Evolutionary conservation across 495 filamentous ascomycete species (phyloP), one percentile per base, ranked within the genome.

Genomic region (Echria macrotheca): DNA sequence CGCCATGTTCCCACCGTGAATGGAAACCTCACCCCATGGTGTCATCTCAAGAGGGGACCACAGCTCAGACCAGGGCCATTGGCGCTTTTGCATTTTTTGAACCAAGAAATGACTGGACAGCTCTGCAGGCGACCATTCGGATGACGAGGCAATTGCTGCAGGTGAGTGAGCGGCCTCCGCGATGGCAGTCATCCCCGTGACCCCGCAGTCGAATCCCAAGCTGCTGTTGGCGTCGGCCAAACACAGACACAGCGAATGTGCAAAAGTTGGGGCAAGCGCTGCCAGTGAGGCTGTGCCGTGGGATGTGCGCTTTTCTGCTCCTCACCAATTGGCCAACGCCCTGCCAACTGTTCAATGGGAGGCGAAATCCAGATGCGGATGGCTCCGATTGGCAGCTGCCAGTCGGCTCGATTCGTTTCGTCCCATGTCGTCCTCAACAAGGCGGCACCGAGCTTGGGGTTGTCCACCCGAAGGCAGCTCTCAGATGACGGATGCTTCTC

Each of bases 201-300:
- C n/a, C n/a, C n/a, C n/a, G n/a, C n/a, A n/a, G n/a, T n/a, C n/a
- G n/a, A n/a, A n/a, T n/a, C n/a, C n/a, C n/a, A n/a, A n/a, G n/a
- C n/a, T n/a, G n/a, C n/a, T n/a, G 5, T 37, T 37, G 10, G 6
- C 9, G 25, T 22, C 25, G 39, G 39, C 22, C 39, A 21, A 25
- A 17, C 39, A 4, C 19, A 19, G 22, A 5, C 35, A n/a, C n/a
- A n/a, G n/a, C 12, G 15, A 40, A 19, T 10, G 46, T 28, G 33
- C 46, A 49, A 49, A 17, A 25, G 21, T 37, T 9, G n/a, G 15
- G 10, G n/a, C 31, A 47, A 47, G 50, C 50, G 43, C 42, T 41
- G 43, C 31, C 41, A 38, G 14, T 22, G 43, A 53, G 50, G 50
- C 50, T 53, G 50, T 53, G 50, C 50, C 3, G 14, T 37, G n/a